phyloP scores from a whole-genome alignment of 1,284 basidiomycete species.

The Fomitopsis schrenkii region DNA sequence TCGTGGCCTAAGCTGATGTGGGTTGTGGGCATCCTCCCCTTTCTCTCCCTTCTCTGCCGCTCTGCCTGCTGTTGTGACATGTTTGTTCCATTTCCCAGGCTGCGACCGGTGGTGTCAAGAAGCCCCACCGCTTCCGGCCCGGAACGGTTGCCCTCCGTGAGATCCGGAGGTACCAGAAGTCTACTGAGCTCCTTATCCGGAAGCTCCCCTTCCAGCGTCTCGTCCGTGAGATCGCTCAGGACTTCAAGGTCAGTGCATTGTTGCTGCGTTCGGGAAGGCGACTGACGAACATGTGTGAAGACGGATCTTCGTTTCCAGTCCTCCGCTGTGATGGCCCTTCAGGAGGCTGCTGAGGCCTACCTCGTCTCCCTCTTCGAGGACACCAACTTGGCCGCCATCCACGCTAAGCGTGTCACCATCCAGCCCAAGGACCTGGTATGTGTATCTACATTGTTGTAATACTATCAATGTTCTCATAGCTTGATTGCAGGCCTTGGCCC shows the following conservation, averaged over 20 bases:
- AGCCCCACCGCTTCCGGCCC: conserved; percentile 95
- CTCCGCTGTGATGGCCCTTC: conserved; percentile 92
- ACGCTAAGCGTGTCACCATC: conserved; percentile 91
- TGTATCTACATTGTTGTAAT: neutral
- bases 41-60: conserved; percentile 6
- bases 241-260: conserved; percentile 76
- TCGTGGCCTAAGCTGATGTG: conserved; percentile 17
- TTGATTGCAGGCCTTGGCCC: conserved; percentile 60
- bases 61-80: conserved; percentile 10
- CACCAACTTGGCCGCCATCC: conserved; percentile 91
- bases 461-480: neutral
- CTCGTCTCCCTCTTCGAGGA: conserved; percentile 94
- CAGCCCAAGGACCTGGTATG: conserved; percentile 76
- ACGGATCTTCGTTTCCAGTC: conserved; percentile 97
- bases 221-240: conserved; percentile 95
- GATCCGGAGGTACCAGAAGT: conserved; percentile 97
- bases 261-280: neutral
- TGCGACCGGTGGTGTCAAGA: conserved; percentile 95
- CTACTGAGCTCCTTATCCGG: conserved; percentile 92
- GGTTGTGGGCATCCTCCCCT: conserved; percentile 16
- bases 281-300: conserved; percentile 31
- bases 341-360: conserved; percentile 96
- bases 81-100: conserved; percentile 41
- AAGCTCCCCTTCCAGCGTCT: conserved; percentile 96
- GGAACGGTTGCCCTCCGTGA: conserved; percentile 98